Percentiles rank a stretch among this genome's conserved stretches.
phyloP scores from a whole-genome alignment of 768 basidiomycete genomes.

The Trametes punicea region DNA sequence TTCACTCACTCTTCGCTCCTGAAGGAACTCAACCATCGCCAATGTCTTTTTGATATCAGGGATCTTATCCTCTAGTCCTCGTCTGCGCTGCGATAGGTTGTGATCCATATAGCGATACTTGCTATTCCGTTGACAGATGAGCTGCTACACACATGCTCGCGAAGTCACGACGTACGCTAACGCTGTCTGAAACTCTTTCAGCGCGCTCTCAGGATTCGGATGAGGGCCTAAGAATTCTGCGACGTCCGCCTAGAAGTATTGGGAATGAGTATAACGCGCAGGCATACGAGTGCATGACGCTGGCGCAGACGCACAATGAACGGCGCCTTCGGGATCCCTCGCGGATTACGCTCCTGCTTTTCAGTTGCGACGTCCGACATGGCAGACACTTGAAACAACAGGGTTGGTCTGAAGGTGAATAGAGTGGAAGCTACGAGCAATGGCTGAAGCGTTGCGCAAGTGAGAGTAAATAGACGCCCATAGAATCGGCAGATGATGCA shows the following conservation, averaged over 20 bases:
- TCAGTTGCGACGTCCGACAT: constrained; percentile 15
- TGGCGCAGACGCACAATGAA: constrained; percentile 69
- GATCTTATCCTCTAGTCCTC: constrained; percentile 87
- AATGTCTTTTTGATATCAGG: constrained; percentile 94
- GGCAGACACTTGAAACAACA: too few species aligned
- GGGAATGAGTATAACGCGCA: neutral
- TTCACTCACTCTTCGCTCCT: constrained; percentile 56
- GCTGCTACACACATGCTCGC: neutral
- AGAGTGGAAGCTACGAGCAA: neutral
- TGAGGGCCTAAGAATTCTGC: constrained; percentile 80
- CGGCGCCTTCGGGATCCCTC: constrained; percentile 93
- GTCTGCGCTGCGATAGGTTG: constrained; percentile 73
- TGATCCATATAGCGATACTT: constrained; percentile 99
- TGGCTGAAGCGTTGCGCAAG: neutral
- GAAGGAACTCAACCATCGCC: constrained; percentile 80
- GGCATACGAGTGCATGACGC: neutral
- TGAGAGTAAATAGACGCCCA: constrained; percentile 3
- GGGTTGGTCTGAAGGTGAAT: neutral
- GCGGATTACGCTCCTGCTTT: constrained; percentile 61
- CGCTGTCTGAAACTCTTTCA: constrained; percentile 87
- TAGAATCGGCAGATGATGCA: neutral
- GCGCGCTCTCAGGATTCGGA: constrained; percentile 69
- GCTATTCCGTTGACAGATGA: constrained; percentile 38
- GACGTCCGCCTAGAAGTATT: constrained; percentile 67
- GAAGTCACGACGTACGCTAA: constrained; percentile 66